These are phyloP conservation scores for Pichia terricola DNA, from an alignment of 1,139 yeast species.

Conservation along the genomic window DNA sequence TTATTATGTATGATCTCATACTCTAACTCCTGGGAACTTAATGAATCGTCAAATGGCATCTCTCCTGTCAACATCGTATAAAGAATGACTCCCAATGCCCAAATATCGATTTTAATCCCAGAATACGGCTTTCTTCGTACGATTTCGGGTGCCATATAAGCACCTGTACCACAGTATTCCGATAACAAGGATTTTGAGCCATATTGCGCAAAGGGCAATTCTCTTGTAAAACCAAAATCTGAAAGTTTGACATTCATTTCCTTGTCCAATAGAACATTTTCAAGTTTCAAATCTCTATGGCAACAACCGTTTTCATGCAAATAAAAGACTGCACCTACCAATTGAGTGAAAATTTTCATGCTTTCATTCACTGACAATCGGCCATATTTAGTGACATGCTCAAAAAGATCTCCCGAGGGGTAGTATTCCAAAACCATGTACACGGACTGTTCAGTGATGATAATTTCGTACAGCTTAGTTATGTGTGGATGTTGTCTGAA, in stretches of 20 bases:
- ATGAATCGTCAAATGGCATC: slow-evolving; percentile 88
- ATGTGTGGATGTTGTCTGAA: slow-evolving; percentile 70
- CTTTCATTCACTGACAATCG: slow-evolving; percentile 48
- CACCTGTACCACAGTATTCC: slow-evolving; percentile 90
- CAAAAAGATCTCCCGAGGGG: slow-evolving; percentile 79
- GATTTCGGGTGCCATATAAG: slow-evolving; percentile 95
- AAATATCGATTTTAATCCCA: slow-evolving; percentile 77
- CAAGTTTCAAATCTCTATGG: slow-evolving; percentile 84
- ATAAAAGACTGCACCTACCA: slow-evolving; percentile 73
- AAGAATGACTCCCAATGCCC: slow-evolving; percentile 93
- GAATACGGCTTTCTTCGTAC: slow-evolving; percentile 58
- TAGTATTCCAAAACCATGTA: slow-evolving; percentile 91
- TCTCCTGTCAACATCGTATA: slow-evolving; percentile 80
- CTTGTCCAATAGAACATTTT: slow-evolving; percentile 72
- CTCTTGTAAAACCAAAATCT: slow-evolving; percentile 93
- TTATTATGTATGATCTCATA: slow-evolving; percentile 53
- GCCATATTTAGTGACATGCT: slow-evolving; percentile 51
- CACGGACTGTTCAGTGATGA: slow-evolving; percentile 66
- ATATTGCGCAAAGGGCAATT: slow-evolving; percentile 30
- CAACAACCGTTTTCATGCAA: slow-evolving; percentile 77
- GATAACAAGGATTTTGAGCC: slow-evolving; percentile 34
- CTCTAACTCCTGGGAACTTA: slow-evolving; percentile 54
- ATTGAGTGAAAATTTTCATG: slow-evolving; percentile 60
- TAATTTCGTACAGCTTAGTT: slow-evolving; percentile 76
- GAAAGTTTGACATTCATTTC: slow-evolving; percentile 63